Base-by-base conservation (phyloP, 164 flowering plant genomes). In the Chimonanthus praecox region DNA sequence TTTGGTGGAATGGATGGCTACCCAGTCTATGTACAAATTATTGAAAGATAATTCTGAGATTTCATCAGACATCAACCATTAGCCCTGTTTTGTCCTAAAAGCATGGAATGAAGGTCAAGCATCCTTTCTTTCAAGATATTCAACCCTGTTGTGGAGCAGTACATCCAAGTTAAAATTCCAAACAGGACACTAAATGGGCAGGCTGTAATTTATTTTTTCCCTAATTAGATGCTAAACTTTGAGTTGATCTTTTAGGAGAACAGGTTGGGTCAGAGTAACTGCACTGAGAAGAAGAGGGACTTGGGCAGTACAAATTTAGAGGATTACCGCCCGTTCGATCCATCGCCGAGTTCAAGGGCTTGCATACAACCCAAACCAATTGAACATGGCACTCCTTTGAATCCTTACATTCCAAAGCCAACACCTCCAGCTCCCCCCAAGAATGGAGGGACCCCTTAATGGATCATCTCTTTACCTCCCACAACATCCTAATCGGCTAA, bases 331-430 rank as follows among this genome's bases (percentile, higher is more conserved):
- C 74, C 21, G 15, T 66, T 73, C 44, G 82, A 79, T 47, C 79
- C 79, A 58, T 51, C 68, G 49, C 82, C 82, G 49, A 70, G 71
- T 61, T 70, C 82, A 44, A 79, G 54, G 48, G 85, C 90, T 33
- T 74, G 89, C 15, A 65, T 88, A 49, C 83, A 78, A 45, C 81
- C 84, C 5, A 87, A 87, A 65, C 94, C 97, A 1, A 85, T 92
- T n/a, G 84, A 87, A 80, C 94, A 92, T 74, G 90, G 89, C 48
- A 81, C 87, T 77, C 97, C 94, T 76, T 78, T 90, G 15, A 80
- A 76, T 68, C 97, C 97, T 44, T 84, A 79, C 65, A 84, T 92
- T 72, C 94, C 97, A 47, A 79, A 78, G 67, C 90, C 87, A 33
- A 51, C 83, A n/a, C 86, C 95, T 64, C 83, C 80, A 60, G 62